Evolutionary conservation across 1,284 basidiomycete species (phyloP), one percentile per base, ranked within the genome.

Genomic region (Cryptococcus sp.): DNA sequence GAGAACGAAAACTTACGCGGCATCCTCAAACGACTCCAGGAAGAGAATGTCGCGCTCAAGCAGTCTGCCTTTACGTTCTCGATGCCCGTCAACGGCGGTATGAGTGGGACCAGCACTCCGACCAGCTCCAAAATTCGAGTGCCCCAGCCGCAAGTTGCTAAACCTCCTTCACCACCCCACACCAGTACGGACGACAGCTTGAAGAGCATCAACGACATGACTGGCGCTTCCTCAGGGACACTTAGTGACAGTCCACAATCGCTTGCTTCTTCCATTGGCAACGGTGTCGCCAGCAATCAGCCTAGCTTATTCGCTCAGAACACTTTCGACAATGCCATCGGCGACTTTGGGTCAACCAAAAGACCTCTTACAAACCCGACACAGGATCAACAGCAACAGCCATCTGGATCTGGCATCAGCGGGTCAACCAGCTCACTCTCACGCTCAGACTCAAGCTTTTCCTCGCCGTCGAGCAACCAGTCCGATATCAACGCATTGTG

Each of bases 1-100:
- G 78, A 79, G 58, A 79, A 79, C 52, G 77, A 77, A 52, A 79
- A 78, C 63, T 67, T 79, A 3, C 70, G 76, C 34, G 74, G 73
- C 41, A 72, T 79, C 19, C 65, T 79, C 10, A 69, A 71, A 29
- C 71, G 77, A 16, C 57, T 79, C 37, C 78, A 79, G 52, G 75
- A 78, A 59, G 78, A 79, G 65, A 79, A 79, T 61, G 68, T 78
- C 43, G 69, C 75, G 5, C 67, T 78, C 52, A 75, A 76, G 59
- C 71, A 76, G 47, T 67, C 75, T 10, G 70, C 74, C 16, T 79
- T 79, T 57, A 78, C 77, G 1, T 79, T 79, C 63, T 61, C 68
- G 22, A 73, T 78, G 69, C 78, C 78, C 4, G 59, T 72, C 17
- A 63, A 56, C 34, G 57, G 64, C 23, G 59, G 60, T 45, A 50